A percentile compares a stretch with the other conserved stretches of the same genome.
Conservation (phyloP, 2,329 filamentous ascomycete genomes). For the Cadophora sp. region DNA sequence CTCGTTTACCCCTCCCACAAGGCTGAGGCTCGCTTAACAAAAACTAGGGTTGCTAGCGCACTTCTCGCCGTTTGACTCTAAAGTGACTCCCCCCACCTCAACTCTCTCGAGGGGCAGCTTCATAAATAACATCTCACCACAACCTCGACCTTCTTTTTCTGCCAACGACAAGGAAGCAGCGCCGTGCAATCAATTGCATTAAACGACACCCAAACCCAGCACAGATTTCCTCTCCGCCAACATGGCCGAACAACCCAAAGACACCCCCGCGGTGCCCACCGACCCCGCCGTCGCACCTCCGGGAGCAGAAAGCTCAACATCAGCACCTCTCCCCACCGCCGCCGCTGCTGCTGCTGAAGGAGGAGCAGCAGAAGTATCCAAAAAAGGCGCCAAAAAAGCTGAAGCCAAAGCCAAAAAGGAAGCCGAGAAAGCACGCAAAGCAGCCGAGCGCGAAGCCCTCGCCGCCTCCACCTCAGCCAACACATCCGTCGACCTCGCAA, state of each 20-base stretch:
- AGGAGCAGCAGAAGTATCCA: slow-evolving; percentile 54
- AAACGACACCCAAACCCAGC: neutral
- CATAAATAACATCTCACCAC: neutral
- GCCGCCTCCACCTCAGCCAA: slow-evolving; percentile 70
- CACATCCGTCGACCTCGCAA: slow-evolving; percentile 69
- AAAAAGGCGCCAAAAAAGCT: slow-evolving; percentile 86
- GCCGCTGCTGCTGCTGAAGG: slow-evolving; percentile 17
- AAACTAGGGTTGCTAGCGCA: slow-evolving; percentile 25
- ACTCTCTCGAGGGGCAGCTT: neutral
- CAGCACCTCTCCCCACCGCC: neutral
- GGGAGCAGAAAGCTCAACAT: neutral
- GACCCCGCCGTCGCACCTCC: slow-evolving; percentile 29
- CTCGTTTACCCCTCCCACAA: slow-evolving; percentile 16
- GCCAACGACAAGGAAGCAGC: too few species aligned
- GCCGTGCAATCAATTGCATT: neutral
- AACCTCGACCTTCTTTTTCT: neutral
- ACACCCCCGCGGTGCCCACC: slow-evolving; percentile 23
- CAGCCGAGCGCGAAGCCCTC: slow-evolving; percentile 77
- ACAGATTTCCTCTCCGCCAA: slow-evolving; percentile 14
- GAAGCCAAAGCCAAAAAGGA: slow-evolving; percentile 89
- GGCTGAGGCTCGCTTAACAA: slow-evolving; percentile 31
- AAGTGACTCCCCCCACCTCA: slow-evolving; percentile 32
- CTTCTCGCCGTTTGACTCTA: slow-evolving; percentile 24
- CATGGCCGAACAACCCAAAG: slow-evolving; percentile 31
- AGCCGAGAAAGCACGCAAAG: slow-evolving; percentile 75